Evolutionary conservation across 1,139 yeast species (phyloP).

Genomic region (Blastobotrys buckinghamii): DNA sequence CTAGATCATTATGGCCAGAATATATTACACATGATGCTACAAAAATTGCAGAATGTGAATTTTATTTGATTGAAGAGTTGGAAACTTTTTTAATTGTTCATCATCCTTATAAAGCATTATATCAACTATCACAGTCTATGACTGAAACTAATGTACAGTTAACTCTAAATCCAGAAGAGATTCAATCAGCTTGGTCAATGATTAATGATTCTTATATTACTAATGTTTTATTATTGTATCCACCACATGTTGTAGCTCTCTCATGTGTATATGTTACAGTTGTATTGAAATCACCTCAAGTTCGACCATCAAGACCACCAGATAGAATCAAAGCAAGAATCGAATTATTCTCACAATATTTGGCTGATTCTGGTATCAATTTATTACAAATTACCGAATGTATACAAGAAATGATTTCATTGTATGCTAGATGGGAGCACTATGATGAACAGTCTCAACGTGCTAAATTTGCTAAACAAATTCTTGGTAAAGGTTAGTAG

Average conservation of each 20-base stretch:
- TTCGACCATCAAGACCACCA: conserved; percentile 28
- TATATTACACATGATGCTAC: conserved; percentile 88
- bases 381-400: conserved; percentile 71
- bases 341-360: conserved; percentile 50
- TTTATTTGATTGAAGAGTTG: conserved; percentile 84
- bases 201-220: conserved; percentile 87
- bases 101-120: conserved; percentile 79
- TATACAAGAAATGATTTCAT: conserved; percentile 70
- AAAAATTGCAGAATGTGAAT: conserved; percentile 93
- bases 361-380: conserved; percentile 72
- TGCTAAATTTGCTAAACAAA: conserved; percentile 16
- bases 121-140: conserved; percentile 50
- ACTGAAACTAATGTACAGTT: conserved; percentile 31
- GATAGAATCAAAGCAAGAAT: conserved; percentile 34
- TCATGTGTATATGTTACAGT: conserved; percentile 73
- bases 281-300: conserved; percentile 44
- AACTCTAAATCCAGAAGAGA: conserved; percentile 55
- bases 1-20: conserved; percentile 91
- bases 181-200: conserved; percentile 83
- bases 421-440: conserved; percentile 79
- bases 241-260: conserved; percentile 88
- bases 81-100: conserved; percentile 74
- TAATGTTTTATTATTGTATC: conserved; percentile 71
- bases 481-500: not conserved
- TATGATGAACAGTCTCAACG: conserved; percentile 55